Conservation (phyloP, 306 rosid species). For the Aeschynomene evenia region DNA sequence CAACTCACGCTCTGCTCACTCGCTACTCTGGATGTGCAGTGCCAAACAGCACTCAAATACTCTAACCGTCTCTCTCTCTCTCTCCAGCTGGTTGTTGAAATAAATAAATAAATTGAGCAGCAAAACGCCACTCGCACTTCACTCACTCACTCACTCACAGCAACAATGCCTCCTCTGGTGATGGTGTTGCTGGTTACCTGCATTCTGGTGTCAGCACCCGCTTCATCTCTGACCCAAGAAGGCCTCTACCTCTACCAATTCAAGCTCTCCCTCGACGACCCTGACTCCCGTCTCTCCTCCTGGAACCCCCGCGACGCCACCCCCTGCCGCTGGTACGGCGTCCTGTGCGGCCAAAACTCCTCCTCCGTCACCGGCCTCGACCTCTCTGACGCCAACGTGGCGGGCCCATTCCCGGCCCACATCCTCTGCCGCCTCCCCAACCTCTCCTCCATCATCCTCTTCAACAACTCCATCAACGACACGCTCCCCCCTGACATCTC, state of each 20-base stretch:
- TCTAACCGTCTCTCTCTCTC: neutral
- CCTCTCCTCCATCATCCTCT: slow-evolving; percentile 56
- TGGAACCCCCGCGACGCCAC: slow-evolving; percentile 59
- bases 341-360: slow-evolving; percentile 35
- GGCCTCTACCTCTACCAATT: slow-evolving; percentile 56
- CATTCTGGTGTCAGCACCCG: neutral
- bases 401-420: slow-evolving; percentile 55
- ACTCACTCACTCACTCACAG: neutral
- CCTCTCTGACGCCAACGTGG: slow-evolving; percentile 62
- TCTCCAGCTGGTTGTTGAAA: neutral
- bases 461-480: slow-evolving; percentile 76
- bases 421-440: slow-evolving; percentile 62
- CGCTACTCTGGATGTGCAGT: slow-evolving; percentile 30
- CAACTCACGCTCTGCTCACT: neutral
- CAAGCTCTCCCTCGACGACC: slow-evolving; percentile 61
- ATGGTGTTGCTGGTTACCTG: neutral
- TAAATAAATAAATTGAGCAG: slow-evolving; percentile 5
- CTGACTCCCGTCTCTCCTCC: slow-evolving; percentile 43
- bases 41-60: slow-evolving; percentile 26
- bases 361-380: slow-evolving; percentile 48
- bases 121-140: neutral
- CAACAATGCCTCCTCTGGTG: slow-evolving; percentile 9
- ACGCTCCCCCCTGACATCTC: slow-evolving; percentile 52
- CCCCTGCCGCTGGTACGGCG: slow-evolving; percentile 76
- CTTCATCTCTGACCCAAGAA: slow-evolving; percentile 62